Percentiles rank a stretch among this genome's conserved stretches.
Conservation (phyloP, 495 filamentous ascomycete genomes). For the Neurospora tetrasperma region DNA sequence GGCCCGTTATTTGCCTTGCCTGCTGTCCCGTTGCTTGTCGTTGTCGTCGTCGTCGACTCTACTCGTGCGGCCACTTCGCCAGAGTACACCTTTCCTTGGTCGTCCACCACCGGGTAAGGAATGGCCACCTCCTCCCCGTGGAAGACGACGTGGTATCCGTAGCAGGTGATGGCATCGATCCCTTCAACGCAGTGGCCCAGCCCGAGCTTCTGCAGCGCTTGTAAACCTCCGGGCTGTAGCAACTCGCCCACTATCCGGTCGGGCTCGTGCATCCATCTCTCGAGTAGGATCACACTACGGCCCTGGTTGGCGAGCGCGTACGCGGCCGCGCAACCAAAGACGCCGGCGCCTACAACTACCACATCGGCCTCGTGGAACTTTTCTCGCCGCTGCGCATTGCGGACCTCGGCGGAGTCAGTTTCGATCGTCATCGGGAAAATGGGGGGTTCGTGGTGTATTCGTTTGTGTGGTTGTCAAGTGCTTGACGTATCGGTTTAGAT, state of each 20-base stretch:
- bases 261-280: constrained; percentile 82
- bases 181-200: constrained; percentile 72
- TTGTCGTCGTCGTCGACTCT: constrained; percentile 11
- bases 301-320: constrained; percentile 74
- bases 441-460: background rate
- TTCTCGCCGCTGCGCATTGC: constrained; percentile 29
- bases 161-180: constrained; percentile 73
- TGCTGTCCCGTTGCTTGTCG: background rate
- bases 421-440: constrained; percentile 6
- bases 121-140: constrained; percentile 68
- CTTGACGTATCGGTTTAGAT: background rate
- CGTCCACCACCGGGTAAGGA: constrained; percentile 50
- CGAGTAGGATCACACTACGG: constrained; percentile 82
- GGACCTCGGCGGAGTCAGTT: constrained; percentile 18
- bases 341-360: constrained; percentile 81
- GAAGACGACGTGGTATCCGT: constrained; percentile 84
- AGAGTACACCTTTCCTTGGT: constrained; percentile 14
- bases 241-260: constrained; percentile 96
- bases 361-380: constrained; percentile 54
- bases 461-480: background rate
- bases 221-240: constrained; percentile 83
- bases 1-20: constrained; percentile 8
- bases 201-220: constrained; percentile 71
- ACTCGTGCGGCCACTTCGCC: background rate
- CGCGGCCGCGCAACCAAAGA: constrained; percentile 82